Conservation (phyloP, 2,329 filamentous ascomycete genomes). For the Cladosporium oxysporum region DNA sequence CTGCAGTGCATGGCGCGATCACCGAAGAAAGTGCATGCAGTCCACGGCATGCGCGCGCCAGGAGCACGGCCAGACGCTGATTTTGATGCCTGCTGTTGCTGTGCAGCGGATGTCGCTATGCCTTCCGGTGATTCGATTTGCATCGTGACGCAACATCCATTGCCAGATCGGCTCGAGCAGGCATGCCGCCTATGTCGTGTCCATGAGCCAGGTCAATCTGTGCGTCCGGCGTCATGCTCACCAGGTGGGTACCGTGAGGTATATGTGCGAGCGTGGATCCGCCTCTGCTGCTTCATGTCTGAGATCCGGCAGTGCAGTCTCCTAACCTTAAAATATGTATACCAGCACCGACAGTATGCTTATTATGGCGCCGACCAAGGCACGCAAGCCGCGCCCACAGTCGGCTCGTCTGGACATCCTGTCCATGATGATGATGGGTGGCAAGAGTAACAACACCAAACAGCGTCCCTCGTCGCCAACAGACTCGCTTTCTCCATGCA, state of each 20-base stretch:
- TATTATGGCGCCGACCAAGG: neutral
- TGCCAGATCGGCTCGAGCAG: neutral
- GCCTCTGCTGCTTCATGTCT: neutral
- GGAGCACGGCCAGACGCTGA: slow-evolving; percentile 1
- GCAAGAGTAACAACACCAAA: slow-evolving; percentile 12
- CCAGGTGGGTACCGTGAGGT: neutral
- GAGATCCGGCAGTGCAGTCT: neutral
- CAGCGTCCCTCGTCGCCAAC: slow-evolving; percentile 17
- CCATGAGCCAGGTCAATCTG: neutral
- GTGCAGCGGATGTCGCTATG: slow-evolving; percentile 15
- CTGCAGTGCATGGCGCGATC: slow-evolving; percentile 10
- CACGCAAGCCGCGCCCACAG: slow-evolving; percentile 11
- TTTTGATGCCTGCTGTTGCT: slow-evolving; percentile 2
- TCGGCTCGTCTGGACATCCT: slow-evolving; percentile 27
- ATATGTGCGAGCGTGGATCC: slow-evolving; percentile 3
- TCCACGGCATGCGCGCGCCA: neutral
- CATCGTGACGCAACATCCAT: slow-evolving; percentile 15
- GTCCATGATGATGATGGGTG: slow-evolving; percentile 18
- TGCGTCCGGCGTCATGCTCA: neutral
- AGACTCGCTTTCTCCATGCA: slow-evolving; percentile 25
- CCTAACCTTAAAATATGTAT: neutral
- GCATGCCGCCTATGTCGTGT: slow-evolving; percentile 6
- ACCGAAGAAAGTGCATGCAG: neutral
- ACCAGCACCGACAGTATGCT: neutral
- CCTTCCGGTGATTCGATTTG: slow-evolving; percentile 13